These are phyloP conservation scores for Phoenix dactylifera DNA, from an alignment of 176 grass and related monocot genomes.

Conservation along the genomic window DNA sequence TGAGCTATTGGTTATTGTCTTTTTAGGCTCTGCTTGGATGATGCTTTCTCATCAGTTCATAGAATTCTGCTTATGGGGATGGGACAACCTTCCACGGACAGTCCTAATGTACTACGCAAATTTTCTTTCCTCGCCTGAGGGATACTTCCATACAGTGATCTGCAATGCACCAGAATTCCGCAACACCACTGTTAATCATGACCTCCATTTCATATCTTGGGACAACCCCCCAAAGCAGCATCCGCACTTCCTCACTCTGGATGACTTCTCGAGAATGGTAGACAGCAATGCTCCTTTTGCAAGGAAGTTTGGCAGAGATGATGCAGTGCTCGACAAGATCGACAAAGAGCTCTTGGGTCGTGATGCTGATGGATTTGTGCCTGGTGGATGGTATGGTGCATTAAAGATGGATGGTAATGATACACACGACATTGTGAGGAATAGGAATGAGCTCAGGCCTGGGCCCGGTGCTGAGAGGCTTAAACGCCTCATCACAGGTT, in stretches of 20 bases:
- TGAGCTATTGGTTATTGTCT: not conserved
- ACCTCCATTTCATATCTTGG: conserved; percentile 97
- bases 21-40: conserved; percentile 98
- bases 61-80: conserved; percentile 94
- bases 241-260: conserved; percentile 66
- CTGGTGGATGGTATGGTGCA: conserved; percentile 56
- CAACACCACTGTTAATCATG: conserved; percentile 92
- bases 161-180: conserved; percentile 81
- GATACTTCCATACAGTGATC: conserved; percentile 97
- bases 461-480: conserved; percentile 54
- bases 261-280: conserved; percentile 60
- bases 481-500: conserved; percentile 57
- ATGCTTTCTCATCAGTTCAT: conserved; percentile 84
- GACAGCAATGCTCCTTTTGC: conserved; percentile 81
- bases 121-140: conserved; percentile 86
- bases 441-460: conserved; percentile 50
- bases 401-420: conserved; percentile 47
- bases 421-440: conserved; percentile 31
- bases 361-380: conserved; percentile 41
- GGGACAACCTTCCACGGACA: conserved; percentile 96
- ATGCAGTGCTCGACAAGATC: conserved; percentile 82
- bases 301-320: conserved; percentile 75
- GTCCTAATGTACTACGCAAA: conserved; percentile 99
- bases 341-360: conserved; percentile 65
- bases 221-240: conserved; percentile 99